Evolutionary conservation across 208 protist genomes (phyloP), one percentile per base, ranked within the genome.

Genomic region (Leishmania major): DNA sequence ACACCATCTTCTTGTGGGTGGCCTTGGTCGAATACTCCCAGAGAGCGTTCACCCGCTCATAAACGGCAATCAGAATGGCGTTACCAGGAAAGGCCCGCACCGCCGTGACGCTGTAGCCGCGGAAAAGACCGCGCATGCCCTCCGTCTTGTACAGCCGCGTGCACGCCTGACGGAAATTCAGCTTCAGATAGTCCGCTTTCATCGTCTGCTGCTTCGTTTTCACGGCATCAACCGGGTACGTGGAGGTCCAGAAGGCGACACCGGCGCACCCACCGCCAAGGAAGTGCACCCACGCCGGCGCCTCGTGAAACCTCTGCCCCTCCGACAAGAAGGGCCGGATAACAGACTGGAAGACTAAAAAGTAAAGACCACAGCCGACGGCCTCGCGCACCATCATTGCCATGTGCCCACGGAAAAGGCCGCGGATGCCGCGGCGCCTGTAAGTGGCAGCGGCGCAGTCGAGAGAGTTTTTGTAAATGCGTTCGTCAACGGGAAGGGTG

Each of bases 141-240:
- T 97, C 93, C 57, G 88, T 93, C 79, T 84, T 88, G 84, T 97
- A 98, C n/a, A 98, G 80, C 25, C 90, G 89, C 35, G 81, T 81
- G 77, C 93, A 94, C 43, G 93, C 89, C 60, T 91, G 91, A 1
- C 87, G 74, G 53, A 98, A 95, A 70, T 93, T 95, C 3, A 96
- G 78, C 37, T 96, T 91, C 3, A 91, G 72, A 71, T 95, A 95
- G 59, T 95, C 92, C 22, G 92, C 87, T 78, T 95, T 96, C 84
- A 94, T 91, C 17, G 93, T 96, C 78, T 98, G 96, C 79, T 97
- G 91, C 81, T 97, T 97, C 31, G 96, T 98, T 75, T 98, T 98
- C 43, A 98, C 89, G 0, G 86, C 93, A 79, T 98, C 96, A 31
- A 97, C 91, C 17, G 96, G 95, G 80, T 98, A 98, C 22, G 90